Conservation (phyloP, 495 filamentous ascomycete genomes). For the Saxophila tyrrhenica region DNA sequence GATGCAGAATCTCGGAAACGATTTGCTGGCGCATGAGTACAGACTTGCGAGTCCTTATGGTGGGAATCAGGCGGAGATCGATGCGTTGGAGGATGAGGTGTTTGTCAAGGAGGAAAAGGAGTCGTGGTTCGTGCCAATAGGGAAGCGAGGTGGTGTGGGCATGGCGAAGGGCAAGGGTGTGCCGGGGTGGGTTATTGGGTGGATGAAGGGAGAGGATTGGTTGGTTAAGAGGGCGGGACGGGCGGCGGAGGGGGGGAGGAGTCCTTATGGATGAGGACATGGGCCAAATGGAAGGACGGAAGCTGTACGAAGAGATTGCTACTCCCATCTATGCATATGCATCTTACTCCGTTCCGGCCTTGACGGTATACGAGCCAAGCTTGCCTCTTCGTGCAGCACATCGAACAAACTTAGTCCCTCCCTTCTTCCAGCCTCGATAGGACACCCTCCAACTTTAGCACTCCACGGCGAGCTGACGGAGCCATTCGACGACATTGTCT, state of each 20-base stretch:
- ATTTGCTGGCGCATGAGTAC: slow-evolving; percentile 20
- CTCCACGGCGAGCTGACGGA: not conserved
- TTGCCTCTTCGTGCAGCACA: not conserved
- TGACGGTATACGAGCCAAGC: not conserved
- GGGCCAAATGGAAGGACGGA: not conserved
- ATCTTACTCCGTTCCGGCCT: no score
- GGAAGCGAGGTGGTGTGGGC: slow-evolving; percentile 19
- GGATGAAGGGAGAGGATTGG: slow-evolving; percentile 21
- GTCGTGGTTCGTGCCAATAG: slow-evolving; percentile 19
- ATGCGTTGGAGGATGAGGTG: not conserved
- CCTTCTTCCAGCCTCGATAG: not conserved
- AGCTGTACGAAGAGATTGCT: not conserved
- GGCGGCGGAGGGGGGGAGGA: slow-evolving; percentile 13
- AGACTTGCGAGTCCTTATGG: slow-evolving; percentile 2
- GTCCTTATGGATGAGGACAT: slow-evolving; percentile 17
- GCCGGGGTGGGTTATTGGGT: slow-evolving; percentile 15
- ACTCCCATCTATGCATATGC: no score
- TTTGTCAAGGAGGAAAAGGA: slow-evolving; percentile 14
- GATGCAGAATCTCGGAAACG: slow-evolving; percentile 24
- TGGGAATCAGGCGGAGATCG: slow-evolving; percentile 5
- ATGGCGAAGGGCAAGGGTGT: slow-evolving; percentile 7
- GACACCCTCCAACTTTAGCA: not conserved
- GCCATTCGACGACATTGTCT: not conserved
- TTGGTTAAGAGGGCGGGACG: slow-evolving; percentile 12
- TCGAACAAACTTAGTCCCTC: not conserved